A percentile compares a stretch with the other conserved stretches of the same genome.
Conservation (phyloP, 352 stramenopile genomes). For the Globisporangium alternatum region DNA sequence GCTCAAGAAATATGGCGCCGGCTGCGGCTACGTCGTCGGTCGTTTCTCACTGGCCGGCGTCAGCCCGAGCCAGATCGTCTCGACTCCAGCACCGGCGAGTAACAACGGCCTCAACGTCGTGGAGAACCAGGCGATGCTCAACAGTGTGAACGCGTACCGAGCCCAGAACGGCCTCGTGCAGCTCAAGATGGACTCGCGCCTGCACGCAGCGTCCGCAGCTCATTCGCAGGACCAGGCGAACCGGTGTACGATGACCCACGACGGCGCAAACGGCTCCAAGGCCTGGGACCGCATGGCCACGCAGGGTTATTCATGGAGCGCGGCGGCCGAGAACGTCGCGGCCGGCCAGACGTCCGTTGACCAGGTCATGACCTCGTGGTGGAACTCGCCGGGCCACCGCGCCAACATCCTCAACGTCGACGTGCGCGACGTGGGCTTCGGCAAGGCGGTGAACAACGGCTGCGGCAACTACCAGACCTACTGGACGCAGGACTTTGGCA, state of each 20-base stretch:
- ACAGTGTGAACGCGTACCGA: conserved; percentile 45
- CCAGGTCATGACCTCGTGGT: conserved; percentile 46
- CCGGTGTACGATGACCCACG: conserved; percentile 41
- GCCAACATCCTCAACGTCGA: conserved; percentile 42
- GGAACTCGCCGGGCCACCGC: conserved; percentile 40
- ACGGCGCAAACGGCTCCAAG: conserved; percentile 38
- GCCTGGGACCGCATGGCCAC: conserved; percentile 34
- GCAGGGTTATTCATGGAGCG: conserved; percentile 35
- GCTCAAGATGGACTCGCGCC: conserved; percentile 39
- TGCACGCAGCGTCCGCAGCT: conserved; percentile 29
- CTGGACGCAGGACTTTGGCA: conserved; percentile 19
- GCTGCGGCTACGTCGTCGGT: conserved; percentile 36
- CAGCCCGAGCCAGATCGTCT: not conserved
- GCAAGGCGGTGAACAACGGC: conserved; percentile 9
- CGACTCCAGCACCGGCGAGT: not conserved
- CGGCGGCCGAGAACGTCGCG: conserved; percentile 46
- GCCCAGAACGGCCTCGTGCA: conserved; percentile 27
- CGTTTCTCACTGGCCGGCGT: conserved; percentile 6
- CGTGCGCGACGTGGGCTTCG: conserved; percentile 15
- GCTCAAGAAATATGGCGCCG: conserved; percentile 18
- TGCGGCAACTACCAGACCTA: conserved; percentile 15
- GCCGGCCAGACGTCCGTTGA: conserved; percentile 33
- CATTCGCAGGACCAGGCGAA: conserved; percentile 45
- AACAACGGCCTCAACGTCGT: conserved; percentile 31
- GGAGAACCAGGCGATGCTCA: conserved; percentile 41